Evolutionary conservation across 2,329 filamentous ascomycete species (phyloP).

Genomic region (Aspergillus sergii): DNA sequence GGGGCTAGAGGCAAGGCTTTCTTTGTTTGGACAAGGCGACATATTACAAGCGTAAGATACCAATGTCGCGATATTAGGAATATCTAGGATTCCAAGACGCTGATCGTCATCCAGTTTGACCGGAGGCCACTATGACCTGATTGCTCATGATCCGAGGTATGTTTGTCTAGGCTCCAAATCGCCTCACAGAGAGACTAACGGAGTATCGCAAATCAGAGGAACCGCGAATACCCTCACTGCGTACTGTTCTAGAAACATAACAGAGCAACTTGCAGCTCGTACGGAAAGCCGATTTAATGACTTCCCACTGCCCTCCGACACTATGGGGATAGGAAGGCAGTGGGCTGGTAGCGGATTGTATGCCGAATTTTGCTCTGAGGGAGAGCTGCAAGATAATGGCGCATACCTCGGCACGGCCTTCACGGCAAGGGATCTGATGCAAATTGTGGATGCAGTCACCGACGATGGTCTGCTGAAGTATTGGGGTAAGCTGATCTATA

Average conservation of each 20-base stretch:
- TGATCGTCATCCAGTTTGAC: background rate
- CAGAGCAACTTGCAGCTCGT: background rate
- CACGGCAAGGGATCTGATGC: constrained; percentile 49
- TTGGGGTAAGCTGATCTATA: constrained; percentile 10
- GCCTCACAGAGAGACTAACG: background rate
- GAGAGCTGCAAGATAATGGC: constrained; percentile 31
- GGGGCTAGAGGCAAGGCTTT: background rate
- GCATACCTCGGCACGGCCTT: constrained; percentile 48
- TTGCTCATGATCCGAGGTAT: constrained; percentile 7
- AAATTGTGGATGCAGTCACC: constrained; percentile 47
- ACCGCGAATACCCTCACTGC: constrained; percentile 4
- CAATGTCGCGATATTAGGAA: rapidly evolving
- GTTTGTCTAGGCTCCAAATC: background rate
- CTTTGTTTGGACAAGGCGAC: background rate
- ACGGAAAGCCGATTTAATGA: background rate
- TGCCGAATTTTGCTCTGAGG: constrained; percentile 10
- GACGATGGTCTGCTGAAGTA: constrained; percentile 44
- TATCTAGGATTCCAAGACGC: background rate
- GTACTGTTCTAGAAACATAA: background rate
- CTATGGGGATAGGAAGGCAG: constrained; percentile 8
- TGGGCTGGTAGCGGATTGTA: constrained; percentile 5
- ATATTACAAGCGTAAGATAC: background rate
- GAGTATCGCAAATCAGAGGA: background rate
- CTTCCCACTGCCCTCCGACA: background rate
- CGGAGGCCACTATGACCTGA: constrained; percentile 1